These are phyloP conservation scores for Pulveroboletus sp. DNA, from an alignment of 768 basidiomycete genomes.

Conservation along the genomic window DNA sequence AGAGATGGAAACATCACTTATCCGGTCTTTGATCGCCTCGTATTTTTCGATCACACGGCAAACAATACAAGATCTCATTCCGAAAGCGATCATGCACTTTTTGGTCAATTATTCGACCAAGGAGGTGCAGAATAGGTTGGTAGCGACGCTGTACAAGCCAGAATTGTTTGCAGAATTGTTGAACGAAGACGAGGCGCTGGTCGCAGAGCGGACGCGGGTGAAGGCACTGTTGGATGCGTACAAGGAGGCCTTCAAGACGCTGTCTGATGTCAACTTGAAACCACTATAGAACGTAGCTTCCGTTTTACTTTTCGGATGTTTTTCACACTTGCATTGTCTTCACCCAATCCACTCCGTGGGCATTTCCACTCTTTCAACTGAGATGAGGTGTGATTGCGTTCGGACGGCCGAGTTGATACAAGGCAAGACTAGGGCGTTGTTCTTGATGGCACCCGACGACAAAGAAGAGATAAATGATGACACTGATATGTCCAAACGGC, in stretches of 20 bases:
- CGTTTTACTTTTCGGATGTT: background rate
- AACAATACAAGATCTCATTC: conserved; percentile 94
- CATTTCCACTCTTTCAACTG: background rate
- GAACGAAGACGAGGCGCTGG: conserved; percentile 93
- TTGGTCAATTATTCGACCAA: conserved; percentile 96
- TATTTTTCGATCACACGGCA: conserved; percentile 97
- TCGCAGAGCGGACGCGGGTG: conserved; percentile 89
- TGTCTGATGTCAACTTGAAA: conserved; percentile 81
- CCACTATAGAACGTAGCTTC: conserved; percentile 39
- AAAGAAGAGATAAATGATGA: too few species aligned
- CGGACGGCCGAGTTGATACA: too few species aligned
- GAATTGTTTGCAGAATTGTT: conserved; percentile 87
- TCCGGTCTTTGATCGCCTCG: conserved; percentile 90
- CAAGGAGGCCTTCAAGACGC: conserved; percentile 87
- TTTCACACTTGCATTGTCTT: background rate
- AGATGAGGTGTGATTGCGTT: background rate
- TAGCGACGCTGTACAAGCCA: conserved; percentile 93
- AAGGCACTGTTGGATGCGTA: conserved; percentile 96
- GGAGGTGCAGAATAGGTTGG: conserved; percentile 93
- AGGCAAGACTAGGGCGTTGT: too few species aligned
- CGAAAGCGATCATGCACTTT: conserved; percentile 98
- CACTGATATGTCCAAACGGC: too few species aligned
- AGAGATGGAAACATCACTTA: conserved; percentile 95
- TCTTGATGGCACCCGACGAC: too few species aligned
- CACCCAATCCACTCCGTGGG: too few species aligned